Percentiles rank a stretch among this genome's conserved stretches.
Evolutionary conservation across 2,329 filamentous ascomycete species (phyloP).

Genomic region (Aureobasidium melanogenum): DNA sequence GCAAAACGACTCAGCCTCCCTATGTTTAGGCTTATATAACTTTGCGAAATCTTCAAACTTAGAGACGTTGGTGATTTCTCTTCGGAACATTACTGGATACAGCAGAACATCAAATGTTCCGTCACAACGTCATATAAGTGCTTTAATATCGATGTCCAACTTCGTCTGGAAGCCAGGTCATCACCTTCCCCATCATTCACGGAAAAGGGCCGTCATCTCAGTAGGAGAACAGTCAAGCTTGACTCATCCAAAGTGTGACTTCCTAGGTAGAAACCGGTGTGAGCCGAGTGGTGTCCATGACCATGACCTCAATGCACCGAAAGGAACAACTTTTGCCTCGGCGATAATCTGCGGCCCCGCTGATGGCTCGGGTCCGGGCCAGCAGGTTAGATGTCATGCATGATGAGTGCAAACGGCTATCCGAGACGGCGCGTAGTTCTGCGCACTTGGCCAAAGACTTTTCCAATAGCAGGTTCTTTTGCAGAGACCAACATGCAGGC

Average conservation of each 20-base stretch:
- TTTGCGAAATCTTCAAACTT: neutral
- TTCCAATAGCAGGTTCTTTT: neutral
- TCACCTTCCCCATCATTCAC: neutral
- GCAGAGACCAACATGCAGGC: neutral
- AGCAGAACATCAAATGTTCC: neutral
- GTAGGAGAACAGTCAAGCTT: neutral
- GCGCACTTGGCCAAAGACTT: neutral
- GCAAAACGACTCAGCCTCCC: neutral
- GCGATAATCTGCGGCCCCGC: neutral
- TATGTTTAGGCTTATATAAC: neutral
- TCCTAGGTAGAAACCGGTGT: neutral
- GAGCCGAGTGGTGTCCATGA: neutral
- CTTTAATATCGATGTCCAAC: neutral
- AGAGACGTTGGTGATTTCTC: neutral
- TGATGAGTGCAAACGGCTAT: neutral
- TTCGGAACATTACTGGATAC: neutral
- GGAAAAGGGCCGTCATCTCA: neutral
- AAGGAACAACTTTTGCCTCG: neutral
- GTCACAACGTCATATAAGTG: neutral
- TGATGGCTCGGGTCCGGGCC: neutral
- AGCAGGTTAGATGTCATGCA: slow-evolving; percentile 6
- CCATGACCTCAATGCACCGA: neutral
- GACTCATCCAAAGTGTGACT: neutral
- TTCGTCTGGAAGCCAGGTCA: neutral
- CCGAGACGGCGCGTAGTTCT: neutral